Conservation (phyloP, 2,329 filamentous ascomycete genomes). For the Xylaria sp. region DNA sequence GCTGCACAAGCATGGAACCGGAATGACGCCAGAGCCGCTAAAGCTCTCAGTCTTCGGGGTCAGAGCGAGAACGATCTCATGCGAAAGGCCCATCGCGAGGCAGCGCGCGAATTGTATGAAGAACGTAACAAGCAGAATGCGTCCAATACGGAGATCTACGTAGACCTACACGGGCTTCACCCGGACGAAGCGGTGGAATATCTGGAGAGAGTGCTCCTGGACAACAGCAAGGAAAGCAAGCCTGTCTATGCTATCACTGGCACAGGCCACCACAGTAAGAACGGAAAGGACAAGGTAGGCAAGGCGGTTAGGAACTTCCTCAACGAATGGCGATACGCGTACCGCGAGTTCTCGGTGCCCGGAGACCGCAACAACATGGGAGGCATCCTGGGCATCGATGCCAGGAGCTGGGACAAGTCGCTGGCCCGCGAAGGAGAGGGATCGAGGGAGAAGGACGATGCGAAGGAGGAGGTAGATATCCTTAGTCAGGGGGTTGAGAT, state of each 20-base stretch:
- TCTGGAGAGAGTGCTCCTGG: conserved; percentile 81
- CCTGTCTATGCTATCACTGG: conserved; percentile 96
- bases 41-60: conserved; percentile 88
- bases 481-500: conserved; percentile 69
- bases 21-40: conserved; percentile 93
- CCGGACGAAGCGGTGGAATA: conserved; percentile 97
- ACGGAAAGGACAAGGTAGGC: conserved; percentile 97
- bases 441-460: conserved; percentile 42
- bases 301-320: conserved; percentile 89
- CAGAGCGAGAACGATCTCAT: conserved; percentile 97
- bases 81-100: conserved; percentile 94
- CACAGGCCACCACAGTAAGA: conserved; percentile 96
- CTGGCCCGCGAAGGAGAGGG: conserved; percentile 56
- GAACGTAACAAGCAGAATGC: conserved; percentile 77
- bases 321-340: conserved; percentile 94
- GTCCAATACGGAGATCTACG: conserved; percentile 75
- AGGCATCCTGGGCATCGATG: conserved; percentile 72
- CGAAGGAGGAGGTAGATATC: conserved; percentile 55
- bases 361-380: conserved; percentile 85
- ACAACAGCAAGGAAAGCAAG: conserved; percentile 72
- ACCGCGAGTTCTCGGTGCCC: conserved; percentile 93
- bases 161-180: conserved; percentile 97
- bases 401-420: conserved; percentile 67
- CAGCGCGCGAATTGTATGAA: conserved; percentile 88
- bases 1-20: conserved; percentile 98